Base-by-base conservation (phyloP, 2,329 filamentous ascomycete genomes). In the Penicillium occitanis region DNA sequence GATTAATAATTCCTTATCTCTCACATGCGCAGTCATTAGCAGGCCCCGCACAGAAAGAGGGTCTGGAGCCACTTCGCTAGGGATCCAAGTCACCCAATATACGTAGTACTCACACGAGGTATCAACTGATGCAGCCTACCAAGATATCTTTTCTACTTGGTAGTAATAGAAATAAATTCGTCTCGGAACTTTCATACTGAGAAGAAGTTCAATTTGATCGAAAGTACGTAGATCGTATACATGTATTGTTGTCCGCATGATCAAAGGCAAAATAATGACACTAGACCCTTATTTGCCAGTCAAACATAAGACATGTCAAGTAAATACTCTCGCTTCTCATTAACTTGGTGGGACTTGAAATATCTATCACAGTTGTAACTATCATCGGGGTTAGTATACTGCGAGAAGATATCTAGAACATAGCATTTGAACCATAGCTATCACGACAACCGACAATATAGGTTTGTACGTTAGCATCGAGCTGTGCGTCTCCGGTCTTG, bases 301-400 rank as follows among this genome's bases (percentile, higher is more conserved):
- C 25, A 61, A 19, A 48, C 40, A 63, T 25, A 53, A 17, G 22
- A 25, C 50, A 63, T 55, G 17, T 63, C 61, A 46, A 63, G 61
- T 22, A 63, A 33, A 42, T 57, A 50, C 28, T 63, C 50, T 46
- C 61, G 25, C 13, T 63, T 57, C 48, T 55, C 61, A n/a, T 63
- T 63, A 5, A 63, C 50, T 30, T 63, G 61, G n/a, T 42, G 25
- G 28, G 44, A 63, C 28, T 63, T 63, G 50, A 63, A 63, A 28
- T 63, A 63, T 33, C 61, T 40, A 11, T 57, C 61, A 25, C 61
- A 63, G 13, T 63, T 63, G 37, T 57, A 63, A 57, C 61, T 63
- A 53, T 63, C 28, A 35, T 17, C 11, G 35, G 25, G 58, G 58
- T 60, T 14, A 60, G 22, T 30, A 35, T 17, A 13, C 13, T 22